These are phyloP conservation scores for Samsoniella hepiali DNA, from an alignment of 2,329 filamentous ascomycete genomes.

Conservation along the genomic window DNA sequence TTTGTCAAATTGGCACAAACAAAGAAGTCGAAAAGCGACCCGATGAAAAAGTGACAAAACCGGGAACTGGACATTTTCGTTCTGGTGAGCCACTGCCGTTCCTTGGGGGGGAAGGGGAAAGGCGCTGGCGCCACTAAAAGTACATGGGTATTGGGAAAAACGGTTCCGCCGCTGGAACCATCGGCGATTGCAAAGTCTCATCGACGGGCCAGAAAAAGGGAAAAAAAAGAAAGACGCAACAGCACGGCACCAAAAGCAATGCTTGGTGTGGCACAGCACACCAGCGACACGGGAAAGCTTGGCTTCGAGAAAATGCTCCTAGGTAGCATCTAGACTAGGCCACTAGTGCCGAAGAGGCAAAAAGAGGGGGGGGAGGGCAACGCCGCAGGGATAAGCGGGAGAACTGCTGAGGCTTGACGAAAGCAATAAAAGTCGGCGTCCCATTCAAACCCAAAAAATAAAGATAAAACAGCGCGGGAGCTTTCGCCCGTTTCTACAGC, in stretches of 20 bases:
- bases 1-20: conserved; percentile 6
- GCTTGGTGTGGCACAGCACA: no score
- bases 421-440: not conserved
- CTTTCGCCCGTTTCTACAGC: not conserved
- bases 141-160: not conserved
- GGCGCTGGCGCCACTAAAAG: not conserved
- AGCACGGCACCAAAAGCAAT: no score
- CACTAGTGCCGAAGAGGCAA: no score
- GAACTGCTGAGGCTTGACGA: no score
- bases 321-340: no score
- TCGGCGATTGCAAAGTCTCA: conserved; percentile 1
- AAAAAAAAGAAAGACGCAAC: not conserved
- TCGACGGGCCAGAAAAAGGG: not conserved
- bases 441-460: not conserved
- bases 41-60: not conserved
- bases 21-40: not conserved
- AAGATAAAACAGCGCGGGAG: not conserved
- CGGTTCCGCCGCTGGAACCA: not conserved
- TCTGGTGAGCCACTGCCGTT: conserved; percentile 12
- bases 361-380: no score
- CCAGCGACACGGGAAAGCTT: no score
- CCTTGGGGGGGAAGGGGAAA: not conserved
- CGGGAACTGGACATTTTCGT: conserved; percentile 10
- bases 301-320: no score
- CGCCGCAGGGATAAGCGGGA: no score